phyloP scores from a whole-genome alignment of 164 flowering plant species.

The Amborella trichopoda region DNA sequence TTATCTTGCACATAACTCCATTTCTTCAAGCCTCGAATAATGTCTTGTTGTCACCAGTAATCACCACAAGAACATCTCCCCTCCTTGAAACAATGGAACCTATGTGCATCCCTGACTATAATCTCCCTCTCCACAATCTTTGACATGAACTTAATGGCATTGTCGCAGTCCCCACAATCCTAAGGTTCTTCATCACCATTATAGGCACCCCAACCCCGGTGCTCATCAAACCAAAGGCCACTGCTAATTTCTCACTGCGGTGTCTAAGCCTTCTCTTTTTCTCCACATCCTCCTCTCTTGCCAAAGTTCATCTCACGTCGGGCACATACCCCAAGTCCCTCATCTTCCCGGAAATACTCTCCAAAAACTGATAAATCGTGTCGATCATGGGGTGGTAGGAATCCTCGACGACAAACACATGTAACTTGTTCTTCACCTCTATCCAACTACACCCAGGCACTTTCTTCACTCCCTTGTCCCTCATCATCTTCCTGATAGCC shows the following conservation, averaged over 20 bases:
- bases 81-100: conserved; percentile 72
- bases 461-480: conserved; percentile 54
- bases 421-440: conserved; percentile 41
- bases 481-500: conserved; percentile 35
- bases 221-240: conserved; percentile 62
- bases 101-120: conserved; percentile 56
- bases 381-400: conserved; percentile 53
- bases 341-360: conserved; percentile 41
- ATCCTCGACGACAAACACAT: conserved; percentile 74
- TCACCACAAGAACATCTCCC: conserved; percentile 74
- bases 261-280: conserved; percentile 48
- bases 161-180: conserved; percentile 86
- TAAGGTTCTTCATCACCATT: conserved; percentile 59
- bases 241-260: conserved; percentile 85
- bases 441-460: conserved; percentile 87
- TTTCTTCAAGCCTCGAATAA: too few species aligned
- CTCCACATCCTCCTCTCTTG: conserved; percentile 30
- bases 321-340: conserved; percentile 56
- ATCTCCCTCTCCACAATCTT: conserved; percentile 51
- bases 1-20: too few species aligned
- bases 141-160: conserved; percentile 60
- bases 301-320: conserved; percentile 47
- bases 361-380: conserved; percentile 45
- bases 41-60: conserved; percentile 77
- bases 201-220: conserved; percentile 44